Percentiles rank a stretch among this genome's conserved stretches.
These are phyloP conservation scores for Tetrahymena borealis DNA, from an alignment of 73 alveolate genomes.

Conservation along the genomic window DNA sequence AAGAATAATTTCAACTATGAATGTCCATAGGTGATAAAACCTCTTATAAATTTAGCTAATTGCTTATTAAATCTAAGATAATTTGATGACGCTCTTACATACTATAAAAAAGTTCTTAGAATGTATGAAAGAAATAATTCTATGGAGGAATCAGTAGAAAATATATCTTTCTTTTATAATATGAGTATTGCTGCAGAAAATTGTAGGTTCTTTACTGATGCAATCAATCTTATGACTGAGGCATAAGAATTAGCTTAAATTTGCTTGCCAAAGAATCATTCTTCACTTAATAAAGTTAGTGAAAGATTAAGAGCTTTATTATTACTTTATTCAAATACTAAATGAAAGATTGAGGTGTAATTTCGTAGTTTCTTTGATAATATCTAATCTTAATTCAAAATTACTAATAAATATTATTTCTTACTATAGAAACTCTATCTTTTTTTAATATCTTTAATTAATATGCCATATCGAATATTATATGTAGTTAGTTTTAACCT, in stretches of 20 bases:
- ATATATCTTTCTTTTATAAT: not conserved
- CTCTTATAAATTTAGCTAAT: not conserved
- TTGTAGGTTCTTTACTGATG: not conserved
- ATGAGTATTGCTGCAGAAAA: not conserved
- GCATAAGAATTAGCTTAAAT: not conserved
- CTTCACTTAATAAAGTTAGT: not conserved
- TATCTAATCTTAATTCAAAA: too few species aligned
- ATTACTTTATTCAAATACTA: not conserved
- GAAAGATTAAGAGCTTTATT: not conserved
- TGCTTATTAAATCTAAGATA: not conserved
- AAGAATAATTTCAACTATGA: not conserved
- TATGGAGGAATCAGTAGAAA: not conserved
- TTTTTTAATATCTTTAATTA: too few species aligned
- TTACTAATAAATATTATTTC: too few species aligned
- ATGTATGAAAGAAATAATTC: not conserved
- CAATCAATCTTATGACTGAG: not conserved
- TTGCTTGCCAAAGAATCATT: not conserved
- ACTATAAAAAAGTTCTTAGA: not conserved
- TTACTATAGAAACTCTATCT: too few species aligned
- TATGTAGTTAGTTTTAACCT: too few species aligned
- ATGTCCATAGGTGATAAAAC: not conserved
- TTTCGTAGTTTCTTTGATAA: too few species aligned
- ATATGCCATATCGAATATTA: too few species aligned
- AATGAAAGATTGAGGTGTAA: too few species aligned
- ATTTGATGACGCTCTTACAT: not conserved